These are phyloP conservation scores for Ilex paraguariensis DNA, from an alignment of 305 asterid species.

Conservation along the genomic window DNA sequence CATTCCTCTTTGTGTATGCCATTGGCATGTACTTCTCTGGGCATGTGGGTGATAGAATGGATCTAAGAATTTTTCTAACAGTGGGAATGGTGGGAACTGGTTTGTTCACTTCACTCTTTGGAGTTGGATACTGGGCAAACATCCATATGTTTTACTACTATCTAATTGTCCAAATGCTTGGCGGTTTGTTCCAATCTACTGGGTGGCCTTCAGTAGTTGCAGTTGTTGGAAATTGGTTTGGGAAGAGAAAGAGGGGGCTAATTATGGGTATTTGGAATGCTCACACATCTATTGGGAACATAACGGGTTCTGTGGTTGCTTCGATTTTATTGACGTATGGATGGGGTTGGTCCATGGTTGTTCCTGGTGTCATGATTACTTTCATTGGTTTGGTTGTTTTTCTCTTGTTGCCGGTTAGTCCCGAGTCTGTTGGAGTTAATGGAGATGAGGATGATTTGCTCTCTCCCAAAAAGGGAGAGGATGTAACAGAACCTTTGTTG, in stretches of 20 bases:
- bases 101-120: constrained; percentile 72
- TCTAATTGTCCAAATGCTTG: constrained; percentile 64
- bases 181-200: constrained; percentile 90
- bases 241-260: constrained; percentile 2
- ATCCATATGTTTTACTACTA: constrained; percentile 28
- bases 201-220: constrained; percentile 5
- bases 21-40: constrained; percentile 81
- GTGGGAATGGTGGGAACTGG: constrained; percentile 94
- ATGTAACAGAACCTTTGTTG: constrained; percentile 23
- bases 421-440: constrained; percentile 51
- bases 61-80: constrained; percentile 72
- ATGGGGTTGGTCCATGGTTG: constrained; percentile 83
- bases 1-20: constrained; percentile 81
- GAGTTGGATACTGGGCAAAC: constrained; percentile 78
- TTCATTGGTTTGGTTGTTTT: constrained; percentile 58
- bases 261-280: constrained; percentile 94
- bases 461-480: constrained; percentile 48
- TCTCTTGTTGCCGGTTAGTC: constrained; percentile 69
- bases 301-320: constrained; percentile 43
- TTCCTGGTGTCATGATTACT: constrained; percentile 69
- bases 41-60: constrained; percentile 24
- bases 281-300: constrained; percentile 92
- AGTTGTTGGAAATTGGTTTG: constrained; percentile 2
- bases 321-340: not conserved
- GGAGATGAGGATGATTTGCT: constrained; percentile 33